Evolutionary conservation across 176 grass and related monocot species (phyloP).

Genomic region (Triticum monococcum): DNA sequence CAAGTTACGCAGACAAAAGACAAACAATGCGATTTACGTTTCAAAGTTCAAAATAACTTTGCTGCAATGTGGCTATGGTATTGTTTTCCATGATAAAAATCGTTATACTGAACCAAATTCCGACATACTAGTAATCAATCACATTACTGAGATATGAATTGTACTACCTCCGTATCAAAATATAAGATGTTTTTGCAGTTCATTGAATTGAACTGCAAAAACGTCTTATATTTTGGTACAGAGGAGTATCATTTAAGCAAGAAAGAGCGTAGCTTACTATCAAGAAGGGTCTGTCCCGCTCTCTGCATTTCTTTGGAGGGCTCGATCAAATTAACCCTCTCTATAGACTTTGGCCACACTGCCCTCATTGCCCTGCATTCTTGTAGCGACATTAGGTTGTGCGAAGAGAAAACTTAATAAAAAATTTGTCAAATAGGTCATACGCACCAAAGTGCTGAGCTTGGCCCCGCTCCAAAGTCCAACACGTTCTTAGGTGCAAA

Average conservation of each 20-base stretch:
- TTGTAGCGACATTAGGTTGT: slow-evolving; percentile 2
- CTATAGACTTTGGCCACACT: slow-evolving; percentile 87
- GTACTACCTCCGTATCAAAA: too few relatives aligned
- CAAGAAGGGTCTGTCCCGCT: slow-evolving; percentile 83
- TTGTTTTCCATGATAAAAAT: not conserved
- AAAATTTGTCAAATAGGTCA: not conserved
- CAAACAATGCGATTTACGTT: slow-evolving; percentile 1
- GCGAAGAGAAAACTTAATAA: not conserved
- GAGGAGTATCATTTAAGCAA: not conserved
- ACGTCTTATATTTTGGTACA: too few relatives aligned
- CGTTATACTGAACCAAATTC: not conserved
- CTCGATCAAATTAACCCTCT: slow-evolving; percentile 87
- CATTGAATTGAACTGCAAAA: too few relatives aligned
- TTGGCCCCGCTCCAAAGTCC: slow-evolving; percentile 91
- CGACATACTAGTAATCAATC: not conserved
- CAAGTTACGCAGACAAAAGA: not conserved
- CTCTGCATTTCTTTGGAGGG: slow-evolving; percentile 98
- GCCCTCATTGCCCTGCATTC: slow-evolving; percentile 84
- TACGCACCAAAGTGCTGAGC: slow-evolving; percentile 89
- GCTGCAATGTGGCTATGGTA: not conserved
- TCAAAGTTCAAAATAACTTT: not conserved
- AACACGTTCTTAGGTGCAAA: slow-evolving; percentile 76
- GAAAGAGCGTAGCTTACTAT: slow-evolving; percentile 51
- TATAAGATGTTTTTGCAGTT: too few relatives aligned
- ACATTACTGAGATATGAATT: slow-evolving; percentile 4